These are phyloP conservation scores for Mycogone perniciosa DNA, from an alignment of 2,329 filamentous ascomycete genomes.

Conservation along the genomic window DNA sequence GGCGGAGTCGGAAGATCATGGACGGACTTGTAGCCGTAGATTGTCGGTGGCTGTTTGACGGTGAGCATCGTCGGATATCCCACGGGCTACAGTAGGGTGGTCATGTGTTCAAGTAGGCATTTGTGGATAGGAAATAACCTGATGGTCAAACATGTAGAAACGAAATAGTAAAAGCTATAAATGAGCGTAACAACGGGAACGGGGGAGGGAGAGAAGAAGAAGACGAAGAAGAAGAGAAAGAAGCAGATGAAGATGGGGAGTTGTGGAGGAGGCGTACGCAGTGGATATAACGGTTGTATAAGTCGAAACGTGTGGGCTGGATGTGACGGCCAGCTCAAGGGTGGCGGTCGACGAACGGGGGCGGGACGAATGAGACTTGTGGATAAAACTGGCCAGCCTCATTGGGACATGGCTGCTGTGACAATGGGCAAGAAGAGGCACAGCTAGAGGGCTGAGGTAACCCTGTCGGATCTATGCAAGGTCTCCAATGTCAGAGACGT, in stretches of 20 bases:
- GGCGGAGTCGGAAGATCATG: constrained; percentile 57
- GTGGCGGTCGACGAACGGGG: constrained; percentile 28
- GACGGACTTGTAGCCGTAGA: constrained; percentile 54
- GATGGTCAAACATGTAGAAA: constrained; percentile 8
- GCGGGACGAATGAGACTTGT: constrained; percentile 37
- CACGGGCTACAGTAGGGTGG: constrained; percentile 21
- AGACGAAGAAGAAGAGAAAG: constrained; percentile 4
- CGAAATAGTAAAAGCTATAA: constrained; percentile 8
- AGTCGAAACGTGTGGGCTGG: constrained; percentile 32
- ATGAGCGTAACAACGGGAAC: constrained; percentile 8
- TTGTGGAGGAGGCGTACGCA: constrained; percentile 17
- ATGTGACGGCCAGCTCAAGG: constrained; percentile 41
- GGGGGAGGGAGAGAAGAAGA: constrained; percentile 1
- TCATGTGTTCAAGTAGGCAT: constrained; percentile 19
- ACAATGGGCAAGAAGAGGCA: constrained; percentile 32
- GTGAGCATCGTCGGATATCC: constrained; percentile 51
- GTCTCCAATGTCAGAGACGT: constrained; percentile 11
- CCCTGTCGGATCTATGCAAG: constrained; percentile 12
- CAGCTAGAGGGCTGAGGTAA: constrained; percentile 24
- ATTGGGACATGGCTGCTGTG: constrained; percentile 35
- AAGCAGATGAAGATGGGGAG: constrained; percentile 1
- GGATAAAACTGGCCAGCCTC: constrained; percentile 38
- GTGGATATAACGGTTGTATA: constrained; percentile 31
- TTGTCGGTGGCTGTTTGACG: constrained; percentile 51
- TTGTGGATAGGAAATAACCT: constrained; percentile 6